phyloP scores from a whole-genome alignment of 371 early-diverging fungal genomes.

The Mucor irregularis region DNA sequence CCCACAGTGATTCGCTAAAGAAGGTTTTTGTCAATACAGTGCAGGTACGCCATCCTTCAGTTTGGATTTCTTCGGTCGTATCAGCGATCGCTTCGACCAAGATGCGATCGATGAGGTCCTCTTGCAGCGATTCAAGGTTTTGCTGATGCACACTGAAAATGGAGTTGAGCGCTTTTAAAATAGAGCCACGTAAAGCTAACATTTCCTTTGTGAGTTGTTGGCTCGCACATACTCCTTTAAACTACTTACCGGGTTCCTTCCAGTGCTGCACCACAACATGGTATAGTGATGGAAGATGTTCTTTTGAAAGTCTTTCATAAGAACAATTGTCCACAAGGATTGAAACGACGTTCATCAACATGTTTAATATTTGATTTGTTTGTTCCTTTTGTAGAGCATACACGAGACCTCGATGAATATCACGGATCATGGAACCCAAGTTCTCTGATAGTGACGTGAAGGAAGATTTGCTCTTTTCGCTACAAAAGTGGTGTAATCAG shows the following conservation, averaged over 20 bases:
- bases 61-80: not conserved
- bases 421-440: conserved; percentile 40
- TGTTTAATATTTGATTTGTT: conserved; percentile 22
- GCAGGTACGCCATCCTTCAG: conserved; percentile 21
- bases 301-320: conserved; percentile 45
- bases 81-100: conserved; percentile 9
- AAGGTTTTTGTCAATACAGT: conserved; percentile 21
- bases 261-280: conserved; percentile 23
- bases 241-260: conserved; percentile 24
- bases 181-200: conserved; percentile 23
- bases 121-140: not conserved
- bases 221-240: not conserved
- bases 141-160: conserved; percentile 25
- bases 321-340: conserved; percentile 45
- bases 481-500: not conserved
- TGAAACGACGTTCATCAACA: conserved; percentile 35
- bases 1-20: conserved; percentile 18
- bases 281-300: conserved; percentile 39
- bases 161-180: conserved; percentile 38
- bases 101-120: conserved; percentile 4
- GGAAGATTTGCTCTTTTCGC: conserved; percentile 35
- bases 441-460: conserved; percentile 51
- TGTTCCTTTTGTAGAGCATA: conserved; percentile 38
- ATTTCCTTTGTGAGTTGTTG: not conserved
- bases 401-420: conserved; percentile 46